Evolutionary conservation across 1,139 yeast species (phyloP), one percentile per base, ranked within the genome.

Genomic region (Casaregolazyma suthepensis): DNA sequence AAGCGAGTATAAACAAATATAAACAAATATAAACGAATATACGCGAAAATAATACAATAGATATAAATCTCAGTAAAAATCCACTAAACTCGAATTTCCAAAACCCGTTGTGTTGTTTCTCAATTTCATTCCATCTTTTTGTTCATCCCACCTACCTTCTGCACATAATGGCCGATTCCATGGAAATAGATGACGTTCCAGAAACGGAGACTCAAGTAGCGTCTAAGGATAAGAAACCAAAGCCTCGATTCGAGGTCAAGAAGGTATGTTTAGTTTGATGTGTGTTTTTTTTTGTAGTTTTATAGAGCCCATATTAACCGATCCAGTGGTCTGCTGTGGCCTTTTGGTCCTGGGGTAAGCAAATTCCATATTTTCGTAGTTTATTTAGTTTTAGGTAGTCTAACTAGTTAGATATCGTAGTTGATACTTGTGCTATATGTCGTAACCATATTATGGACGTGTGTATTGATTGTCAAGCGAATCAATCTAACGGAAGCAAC

Each of bases 371-470:
- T 18, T n/a, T 40, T 9, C 37, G 10, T 19, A 23, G 12, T 10
- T n/a, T 13, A n/a, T 12, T 19, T 19, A 45, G 26, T 22, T 22
- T 22, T 22, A 40, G 37, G 46, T 29, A 18, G 7, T 17, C 43
- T 47, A 15, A 46, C 52, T 48, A 26, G 42, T 44, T 45, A 66
- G 82, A 89, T 71, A 87, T 90, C 57, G 94, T 85, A 51, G 96
- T 93, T 56, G 99, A 94, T 63, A 90, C 89, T 54, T 94, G 99
- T 75, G 98, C 99, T 46, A 94, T 94, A 69, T 94, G 99, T 77
- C 81, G 99, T 66, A 94, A 93, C 71, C 98, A 93, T 71, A 80
- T 93, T 63, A 94, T 94, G 99, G 99, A 94, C 64, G 95, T 95
- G 22, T 94, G 99, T 71, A 93, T 94, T 61, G 99, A 91, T 68